Evolutionary conservation across 352 stramenopile genomes (phyloP), one percentile per base, ranked within the genome.

Genomic region (Phytopythium ostracodes): DNA sequence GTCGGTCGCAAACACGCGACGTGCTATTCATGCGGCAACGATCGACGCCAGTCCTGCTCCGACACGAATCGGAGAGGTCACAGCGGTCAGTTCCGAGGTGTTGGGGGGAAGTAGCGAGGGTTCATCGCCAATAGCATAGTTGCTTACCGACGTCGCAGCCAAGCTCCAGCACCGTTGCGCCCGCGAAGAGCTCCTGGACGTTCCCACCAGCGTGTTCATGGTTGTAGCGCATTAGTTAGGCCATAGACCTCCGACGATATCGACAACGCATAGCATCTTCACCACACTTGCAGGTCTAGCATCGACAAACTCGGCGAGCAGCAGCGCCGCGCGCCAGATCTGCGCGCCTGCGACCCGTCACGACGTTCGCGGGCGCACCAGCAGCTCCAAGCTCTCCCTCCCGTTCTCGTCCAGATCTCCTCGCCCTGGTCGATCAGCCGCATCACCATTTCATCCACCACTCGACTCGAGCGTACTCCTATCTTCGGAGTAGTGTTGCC

Each of bases 131-230:
- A 29, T 49, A 60, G 12, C n/a, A n/a, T n/a, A n/a, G n/a, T n/a
- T n/a, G n/a, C n/a, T 17, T 47, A 88, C 75, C 81, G 22, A 89
- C 79, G 50, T 74, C 77, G 58, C 72, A 84, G 12, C 77, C 77
- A 20, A 89, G 64, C 33, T 89, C 81, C 3, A 91, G 59, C 42
- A 88, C 65, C 25, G 54, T 73, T 38, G 64, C 36, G 12, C 56
- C 56, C n/a, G 44, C 27, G 42, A 87, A 74, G 27, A 56, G 15
- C 31, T 68, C 36, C 76, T 82, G 54, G 20, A 52, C 42, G 53
- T 42, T 15, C 18, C 24, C 14, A 15, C 46, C 62, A 17, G 49
- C 14, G 29, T 15, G 27, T 63, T 29, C 64, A 46, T 43, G 24
- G 18, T 17, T 47, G 59, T 18, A 27, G 2, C 36, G 3, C 12